Conservation (phyloP, 2,329 filamentous ascomycete genomes). For the Aureobasidium pullulans region DNA sequence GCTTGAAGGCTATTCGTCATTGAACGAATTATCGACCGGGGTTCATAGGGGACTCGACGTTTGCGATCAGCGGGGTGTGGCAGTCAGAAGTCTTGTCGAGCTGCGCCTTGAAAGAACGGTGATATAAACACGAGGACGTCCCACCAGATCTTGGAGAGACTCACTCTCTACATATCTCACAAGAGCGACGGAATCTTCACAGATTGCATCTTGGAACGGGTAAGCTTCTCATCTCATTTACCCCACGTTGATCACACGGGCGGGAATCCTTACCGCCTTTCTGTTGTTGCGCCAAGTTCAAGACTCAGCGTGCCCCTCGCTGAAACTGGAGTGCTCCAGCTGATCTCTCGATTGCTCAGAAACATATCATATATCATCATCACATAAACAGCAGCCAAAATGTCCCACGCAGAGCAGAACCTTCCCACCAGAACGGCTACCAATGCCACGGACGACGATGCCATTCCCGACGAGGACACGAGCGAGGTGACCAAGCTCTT, state of each 20-base stretch:
- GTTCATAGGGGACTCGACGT: not conserved
- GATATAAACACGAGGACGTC: not conserved
- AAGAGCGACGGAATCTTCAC: not conserved
- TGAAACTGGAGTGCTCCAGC: not conserved
- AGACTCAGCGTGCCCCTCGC: not conserved
- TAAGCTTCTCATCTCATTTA: not conserved
- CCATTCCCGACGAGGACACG: conserved; percentile 40
- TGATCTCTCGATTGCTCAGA: not conserved
- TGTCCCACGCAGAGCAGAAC: not conserved
- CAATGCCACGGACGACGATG: conserved; percentile 35
- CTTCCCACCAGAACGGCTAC: conserved; percentile 27
- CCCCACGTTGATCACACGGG: not conserved
- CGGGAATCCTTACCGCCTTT: not conserved
- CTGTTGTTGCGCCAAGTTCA: not conserved
- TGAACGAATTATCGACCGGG: not conserved
- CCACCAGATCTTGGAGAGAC: too few relatives aligned
- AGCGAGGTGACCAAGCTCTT: conserved; percentile 53
- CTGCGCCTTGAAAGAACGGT: not conserved
- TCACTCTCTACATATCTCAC: not conserved
- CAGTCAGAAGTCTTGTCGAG: not conserved
- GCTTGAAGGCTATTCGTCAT: conserved; percentile 8
- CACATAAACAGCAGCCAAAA: not conserved
- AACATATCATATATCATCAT: not conserved
- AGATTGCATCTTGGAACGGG: not conserved
- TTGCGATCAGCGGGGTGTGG: not conserved